Conservation (phyloP, 176 grass and related monocot species). For the Thinopyrum elongatum region DNA sequence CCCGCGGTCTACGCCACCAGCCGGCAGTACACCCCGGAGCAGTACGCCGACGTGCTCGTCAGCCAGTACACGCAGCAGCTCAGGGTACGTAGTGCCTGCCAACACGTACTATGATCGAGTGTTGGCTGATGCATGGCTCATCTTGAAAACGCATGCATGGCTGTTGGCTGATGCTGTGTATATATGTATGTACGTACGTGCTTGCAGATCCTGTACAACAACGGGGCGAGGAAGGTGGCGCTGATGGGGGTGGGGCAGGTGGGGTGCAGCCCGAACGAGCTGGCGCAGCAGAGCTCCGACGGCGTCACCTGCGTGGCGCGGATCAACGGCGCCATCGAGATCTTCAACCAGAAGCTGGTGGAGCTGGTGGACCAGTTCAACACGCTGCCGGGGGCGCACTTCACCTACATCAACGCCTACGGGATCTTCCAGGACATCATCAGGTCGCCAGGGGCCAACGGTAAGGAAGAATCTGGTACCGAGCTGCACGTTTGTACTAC, state of each 20-base stretch:
- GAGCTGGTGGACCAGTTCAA: conserved; percentile 70
- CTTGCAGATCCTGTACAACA: conserved; percentile 56
- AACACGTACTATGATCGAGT: background rate
- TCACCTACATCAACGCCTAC: conserved; percentile 86
- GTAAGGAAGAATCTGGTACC: background rate
- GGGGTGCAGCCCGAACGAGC: conserved; percentile 80
- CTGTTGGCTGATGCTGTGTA: background rate
- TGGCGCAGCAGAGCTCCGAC: conserved; percentile 73
- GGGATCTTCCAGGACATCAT: conserved; percentile 71
- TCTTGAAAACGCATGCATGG: background rate
- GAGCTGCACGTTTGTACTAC: too few relatives aligned
- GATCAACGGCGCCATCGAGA: conserved; percentile 72
- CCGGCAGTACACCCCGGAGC: conserved; percentile 69
- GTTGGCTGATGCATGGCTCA: too few relatives aligned
- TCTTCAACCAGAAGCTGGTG: conserved; percentile 75
- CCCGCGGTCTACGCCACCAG: conserved; percentile 55
- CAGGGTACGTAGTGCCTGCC: background rate
- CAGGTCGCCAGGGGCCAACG: conserved; percentile 21
- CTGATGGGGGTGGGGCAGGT: conserved; percentile 82
- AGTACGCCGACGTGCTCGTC: conserved; percentile 68
- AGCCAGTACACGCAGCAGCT: conserved; percentile 69
- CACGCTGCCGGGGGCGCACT: conserved; percentile 57
- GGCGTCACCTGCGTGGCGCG: conserved; percentile 54
- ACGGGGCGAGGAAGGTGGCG: conserved; percentile 86
- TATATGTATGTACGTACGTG: background rate